phyloP scores from a whole-genome alignment of 352 stramenopile genomes.

The Hyaloperonospora arabidopsidis region DNA sequence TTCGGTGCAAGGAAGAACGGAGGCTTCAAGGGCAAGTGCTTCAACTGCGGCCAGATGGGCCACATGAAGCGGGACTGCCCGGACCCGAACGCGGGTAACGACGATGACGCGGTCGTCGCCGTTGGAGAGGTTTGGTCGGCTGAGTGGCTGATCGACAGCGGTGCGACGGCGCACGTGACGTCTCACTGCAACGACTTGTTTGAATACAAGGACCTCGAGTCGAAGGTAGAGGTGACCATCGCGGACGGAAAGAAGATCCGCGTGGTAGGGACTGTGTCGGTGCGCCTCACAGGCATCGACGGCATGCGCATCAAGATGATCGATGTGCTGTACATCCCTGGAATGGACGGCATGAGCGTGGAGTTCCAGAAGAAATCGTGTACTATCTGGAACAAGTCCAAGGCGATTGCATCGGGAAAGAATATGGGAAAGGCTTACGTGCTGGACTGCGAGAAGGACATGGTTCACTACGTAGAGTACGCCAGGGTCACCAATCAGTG shows the following conservation, averaged over 20 bases:
- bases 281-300: constrained; percentile 2
- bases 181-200: constrained; percentile 9
- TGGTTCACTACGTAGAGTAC: neutral
- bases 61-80: neutral
- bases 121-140: neutral
- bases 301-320: constrained; percentile 5
- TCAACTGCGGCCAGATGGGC: neutral
- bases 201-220: constrained; percentile 3
- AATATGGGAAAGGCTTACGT: neutral
- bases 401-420: neutral
- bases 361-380: neutral
- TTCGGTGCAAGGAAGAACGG: neutral
- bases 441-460: neutral
- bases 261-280: constrained; percentile 2
- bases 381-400: neutral
- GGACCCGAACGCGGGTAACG: neutral
- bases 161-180: constrained; percentile 11
- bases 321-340: constrained; percentile 11
- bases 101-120: neutral
- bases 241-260: constrained; percentile 12
- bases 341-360: neutral
- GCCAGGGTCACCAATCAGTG: neutral
- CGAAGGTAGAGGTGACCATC: constrained; percentile 10
- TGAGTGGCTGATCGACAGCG: constrained; percentile 1
- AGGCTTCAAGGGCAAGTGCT: neutral